Percentiles rank a stretch among this genome's conserved stretches.
These are phyloP conservation scores for Areca catechu DNA, from an alignment of 176 grass and related monocot genomes.

Conservation along the genomic window DNA sequence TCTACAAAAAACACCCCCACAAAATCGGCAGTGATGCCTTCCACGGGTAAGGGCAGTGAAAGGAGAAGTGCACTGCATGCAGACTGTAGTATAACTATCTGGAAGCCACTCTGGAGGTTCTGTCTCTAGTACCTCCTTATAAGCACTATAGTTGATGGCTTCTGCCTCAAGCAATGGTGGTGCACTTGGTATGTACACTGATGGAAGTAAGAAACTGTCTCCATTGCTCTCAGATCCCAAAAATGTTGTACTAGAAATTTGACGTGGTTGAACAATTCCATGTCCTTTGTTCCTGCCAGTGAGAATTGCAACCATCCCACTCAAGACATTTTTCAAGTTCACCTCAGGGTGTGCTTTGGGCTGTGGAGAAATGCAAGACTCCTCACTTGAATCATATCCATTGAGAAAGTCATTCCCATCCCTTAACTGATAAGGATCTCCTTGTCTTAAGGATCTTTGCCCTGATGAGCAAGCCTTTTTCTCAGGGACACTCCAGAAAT, in stretches of 20 bases:
- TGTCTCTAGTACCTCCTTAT: slow-evolving; percentile 49
- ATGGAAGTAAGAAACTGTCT: slow-evolving; percentile 54
- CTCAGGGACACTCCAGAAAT: slow-evolving; percentile 19
- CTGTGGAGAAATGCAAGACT: slow-evolving; percentile 26
- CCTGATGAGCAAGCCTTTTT: slow-evolving; percentile 26
- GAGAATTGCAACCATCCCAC: slow-evolving; percentile 52
- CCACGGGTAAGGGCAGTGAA: slow-evolving; percentile 54
- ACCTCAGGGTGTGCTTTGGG: slow-evolving; percentile 32
- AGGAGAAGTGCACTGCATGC: slow-evolving; percentile 79
- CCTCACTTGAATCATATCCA: slow-evolving; percentile 23
- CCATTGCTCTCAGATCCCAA: slow-evolving; percentile 50
- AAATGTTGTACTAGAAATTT: slow-evolving; percentile 50
- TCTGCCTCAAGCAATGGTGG: slow-evolving; percentile 57
- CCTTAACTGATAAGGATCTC: slow-evolving; percentile 7
- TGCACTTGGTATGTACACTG: slow-evolving; percentile 72
- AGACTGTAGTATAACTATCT: slow-evolving; percentile 55
- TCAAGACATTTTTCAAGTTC: slow-evolving; percentile 52
- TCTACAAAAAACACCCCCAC: slow-evolving; percentile 74
- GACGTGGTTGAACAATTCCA: slow-evolving; percentile 18
- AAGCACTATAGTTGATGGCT: slow-evolving; percentile 39
- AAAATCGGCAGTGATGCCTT: slow-evolving; percentile 93
- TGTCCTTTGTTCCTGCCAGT: slow-evolving; percentile 20
- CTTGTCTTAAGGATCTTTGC: slow-evolving; percentile 25
- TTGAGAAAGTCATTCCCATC: slow-evolving; percentile 25
- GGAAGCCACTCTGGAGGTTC: slow-evolving; percentile 85